Evolutionary conservation across 2,329 filamentous ascomycete species (phyloP).

Genomic region (Beauveria caledonica): DNA sequence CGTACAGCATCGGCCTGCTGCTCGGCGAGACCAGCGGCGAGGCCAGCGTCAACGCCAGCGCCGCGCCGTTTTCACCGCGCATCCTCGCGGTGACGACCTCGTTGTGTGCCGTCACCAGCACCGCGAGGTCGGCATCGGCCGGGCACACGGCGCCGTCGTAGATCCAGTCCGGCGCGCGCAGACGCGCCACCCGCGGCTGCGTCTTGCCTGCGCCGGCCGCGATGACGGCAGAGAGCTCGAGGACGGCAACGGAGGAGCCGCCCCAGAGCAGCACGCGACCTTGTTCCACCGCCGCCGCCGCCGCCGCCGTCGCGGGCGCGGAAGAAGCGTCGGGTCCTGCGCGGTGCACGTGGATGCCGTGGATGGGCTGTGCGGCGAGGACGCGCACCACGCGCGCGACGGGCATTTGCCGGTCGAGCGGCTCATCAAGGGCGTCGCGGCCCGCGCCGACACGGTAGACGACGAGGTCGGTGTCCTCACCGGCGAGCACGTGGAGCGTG

Average conservation of each 20-base stretch:
- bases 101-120: conserved; percentile 81
- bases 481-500: conserved; percentile 38
- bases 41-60: conserved; percentile 41
- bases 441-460: conserved; percentile 36
- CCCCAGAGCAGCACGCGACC: conserved; percentile 59
- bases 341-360: conserved; percentile 53
- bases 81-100: conserved; percentile 49
- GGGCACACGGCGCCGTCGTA: conserved; percentile 55
- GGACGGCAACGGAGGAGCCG: conserved; percentile 44
- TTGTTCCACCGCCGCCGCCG: no score
- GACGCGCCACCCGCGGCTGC: conserved; percentile 24
- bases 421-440: conserved; percentile 19
- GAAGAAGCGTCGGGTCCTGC: not conserved
- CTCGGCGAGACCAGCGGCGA: conserved; percentile 46
- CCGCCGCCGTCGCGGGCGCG: no score
- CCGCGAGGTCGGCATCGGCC: conserved; percentile 34
- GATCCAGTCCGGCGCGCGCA: conserved; percentile 64
- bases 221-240: not conserved
- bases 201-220: not conserved
- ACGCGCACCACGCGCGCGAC: conserved; percentile 39
- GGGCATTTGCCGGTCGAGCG: not conserved
- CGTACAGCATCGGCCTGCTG: conserved; percentile 74
- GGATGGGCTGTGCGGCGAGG: conserved; percentile 63
- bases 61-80: conserved; percentile 22
- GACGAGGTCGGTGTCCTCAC: conserved; percentile 51